Evolutionary conservation across 768 basidiomycete species (phyloP), one percentile per base, ranked within the genome.

Genomic region (Lyophyllum atratum): DNA sequence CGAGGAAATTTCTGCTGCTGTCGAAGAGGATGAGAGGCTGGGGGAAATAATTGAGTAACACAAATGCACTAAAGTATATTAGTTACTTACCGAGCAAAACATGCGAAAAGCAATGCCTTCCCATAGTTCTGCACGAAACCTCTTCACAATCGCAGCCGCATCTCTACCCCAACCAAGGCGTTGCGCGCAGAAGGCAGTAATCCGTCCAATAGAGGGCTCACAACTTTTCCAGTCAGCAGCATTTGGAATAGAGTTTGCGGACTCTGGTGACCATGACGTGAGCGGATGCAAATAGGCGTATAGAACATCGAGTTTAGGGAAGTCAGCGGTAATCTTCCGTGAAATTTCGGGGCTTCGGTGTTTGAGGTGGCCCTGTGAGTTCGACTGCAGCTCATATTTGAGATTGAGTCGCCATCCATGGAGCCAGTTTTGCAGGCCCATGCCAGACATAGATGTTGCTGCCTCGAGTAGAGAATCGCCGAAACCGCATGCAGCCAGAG

Each of bases 401-500:
- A 62, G 12, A 6, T 56, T n/a, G 12, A 37, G 11, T 2, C 56
- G 54, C 61, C 61, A 62, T 19, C 4, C 17, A 17, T 26, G 33
- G 15, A 62, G 52, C 29, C 55, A 65, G 2, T 28, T 19, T 6
- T 47, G n/a, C 12, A 62, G 37, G 26, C 43, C 26, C 9, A 37
- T 28, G 3, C 21, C 60, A n/a, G 33, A 26, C 22, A 54, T 17
- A 9, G 49, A 42, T 42, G 12, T 14, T 21, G 49, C 48, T 22
- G 59, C 49, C 11, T 46, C 59, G 60, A 61, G 53, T 7, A 85
- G 76, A 34, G 73, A 61, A 62, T 86, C 82, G 0, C 86, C 83
- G 52, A 86, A 81, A 2, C 87, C 87, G 33, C 79, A 82, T 54
- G 76, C 75, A 0, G 86, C 86, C 0, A 90, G 78, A 2, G 75